Base-by-base conservation (phyloP, 495 filamentous ascomycete species). In the Trypethelium eluteriae region DNA sequence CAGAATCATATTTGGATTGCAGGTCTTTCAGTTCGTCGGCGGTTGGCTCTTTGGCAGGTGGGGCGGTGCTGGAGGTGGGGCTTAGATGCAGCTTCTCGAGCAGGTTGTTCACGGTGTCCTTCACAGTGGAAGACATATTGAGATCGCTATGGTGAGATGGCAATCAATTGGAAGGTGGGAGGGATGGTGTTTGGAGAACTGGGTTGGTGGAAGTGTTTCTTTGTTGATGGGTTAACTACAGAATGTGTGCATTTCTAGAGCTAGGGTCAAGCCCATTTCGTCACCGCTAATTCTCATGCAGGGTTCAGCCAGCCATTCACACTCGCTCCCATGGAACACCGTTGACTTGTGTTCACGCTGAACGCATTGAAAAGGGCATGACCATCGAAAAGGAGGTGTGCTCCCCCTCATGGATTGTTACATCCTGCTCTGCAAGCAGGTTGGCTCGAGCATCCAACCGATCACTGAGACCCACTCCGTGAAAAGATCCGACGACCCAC, bases 21-120 rank as follows among this genome's bases (percentile, higher is more conserved):
- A 99, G 85, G 70, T 86, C 78, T 62, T 91, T 81, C 69, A 95
- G 78, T 73, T 96, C 85, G 69, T 88, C 84, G 39, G 83, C 74
- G 6, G 87, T 85, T 64, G 93, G 93, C 72, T 90, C 85, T 70
- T 83, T 80, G 67, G 81, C 81, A 39, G 80, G 74, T 36, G 66
- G 68, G 38, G 64, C 71, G 2, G 73, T 57, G 53, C 79, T 73
- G 62, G 79, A 79, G 34, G 69, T 66, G 64, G 80, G 69, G 16
- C 76, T 74, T 66, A 82, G 76, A 59, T 85, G 76, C 63, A 87
- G 69, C 72, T 82, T 85, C 70, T 81, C 82, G 67, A 88, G 77
- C 36, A 88, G 67, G 64, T 82, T 89, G 76, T 81, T 81, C 71
- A 90, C 67, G 66, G 76, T 74, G 38, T 74, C 75, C 68, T 79